Base-by-base conservation (phyloP, 2,329 filamentous ascomycete genomes). In the Neopestalotiopsis rosae region DNA sequence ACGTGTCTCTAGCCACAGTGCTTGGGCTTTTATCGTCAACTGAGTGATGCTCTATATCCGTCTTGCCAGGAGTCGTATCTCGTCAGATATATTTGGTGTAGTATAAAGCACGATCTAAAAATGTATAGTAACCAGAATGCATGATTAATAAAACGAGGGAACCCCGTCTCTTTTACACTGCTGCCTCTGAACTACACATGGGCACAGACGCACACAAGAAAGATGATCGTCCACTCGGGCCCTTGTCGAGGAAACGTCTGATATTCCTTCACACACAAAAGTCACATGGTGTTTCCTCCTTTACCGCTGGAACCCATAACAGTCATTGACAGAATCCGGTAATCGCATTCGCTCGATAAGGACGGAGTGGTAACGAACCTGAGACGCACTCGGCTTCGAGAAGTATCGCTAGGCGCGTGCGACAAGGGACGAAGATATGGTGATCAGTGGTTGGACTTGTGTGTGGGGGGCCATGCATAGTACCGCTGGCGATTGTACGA, bases 241-340 rank as follows among this genome's bases (percentile, higher is more conserved):
- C 14, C 42, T 24, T 28, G n/a, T 10, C 24, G 63, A 34, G 45
- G 49, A 66, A 57, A 57, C 63, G 63, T 66, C 63, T 57, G 63
- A 66, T 66, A 57, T 57, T 38, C 34, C 10, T 49, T 13, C 13
- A 14, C n/a, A 28, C 34, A 38, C 17, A 6, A 14, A 52, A 52
- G 9, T 6, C n/a, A 24, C n/a, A 38, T 10, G 34, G 6, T 38
- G 34, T 38, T 38, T 38, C 34, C 34, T 38, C 34, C 3, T 24
- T 28, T 38, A 10, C 34, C 34, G 34, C 34, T 38, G 6, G 45
- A 17, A 17, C 45, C 14, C n/a, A 5, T 49, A 49, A 13, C 12
- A 49, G 17, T n/a, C 14, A 49, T 17, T 17, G 1, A 17, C 5
- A 7, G 6, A 49, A 52, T 20, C 5, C 6, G 17, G 45, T 24